phyloP scores from a whole-genome alignment of 2,329 filamentous ascomycete genomes.

The Leptographium lundbergii region DNA sequence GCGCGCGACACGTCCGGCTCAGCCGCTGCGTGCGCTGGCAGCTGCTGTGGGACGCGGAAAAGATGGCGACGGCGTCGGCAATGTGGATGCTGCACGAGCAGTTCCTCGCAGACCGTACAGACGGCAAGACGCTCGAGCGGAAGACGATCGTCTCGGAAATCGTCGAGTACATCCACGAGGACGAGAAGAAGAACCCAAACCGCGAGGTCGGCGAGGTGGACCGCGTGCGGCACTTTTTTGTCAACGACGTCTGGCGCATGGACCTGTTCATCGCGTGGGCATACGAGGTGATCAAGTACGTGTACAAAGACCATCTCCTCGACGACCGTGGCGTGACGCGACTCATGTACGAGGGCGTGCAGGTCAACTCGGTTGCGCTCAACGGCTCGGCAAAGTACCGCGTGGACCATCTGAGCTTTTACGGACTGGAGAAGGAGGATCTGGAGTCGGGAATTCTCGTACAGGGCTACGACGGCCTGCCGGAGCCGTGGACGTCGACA shows the following conservation, averaged over 20 bases:
- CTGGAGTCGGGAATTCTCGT: conserved; percentile 52
- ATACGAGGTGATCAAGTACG: conserved; percentile 60
- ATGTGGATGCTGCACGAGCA: conserved; percentile 74
- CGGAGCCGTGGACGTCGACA: conserved; percentile 78
- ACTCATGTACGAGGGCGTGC: conserved; percentile 54
- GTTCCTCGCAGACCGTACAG: conserved; percentile 44
- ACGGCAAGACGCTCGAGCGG: conserved; percentile 36
- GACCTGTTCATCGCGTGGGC: conserved; percentile 70
- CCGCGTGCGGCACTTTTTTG: conserved; percentile 74
- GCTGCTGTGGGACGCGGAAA: conserved; percentile 82
- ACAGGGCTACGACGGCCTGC: conserved; percentile 53
- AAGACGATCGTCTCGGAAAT: conserved; percentile 63
- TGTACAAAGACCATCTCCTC: conserved; percentile 49
- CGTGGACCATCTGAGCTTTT: conserved; percentile 51
- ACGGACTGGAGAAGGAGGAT: conserved; percentile 58
- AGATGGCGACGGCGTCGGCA: conserved; percentile 64
- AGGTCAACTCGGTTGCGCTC: conserved; percentile 56
- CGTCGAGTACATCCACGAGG: conserved; percentile 62
- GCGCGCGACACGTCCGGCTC: conserved; percentile 51
- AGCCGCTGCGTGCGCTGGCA: conserved; percentile 61
- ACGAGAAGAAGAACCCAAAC: conserved; percentile 58
- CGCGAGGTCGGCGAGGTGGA: conserved; percentile 60
- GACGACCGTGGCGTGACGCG: conserved; percentile 41
- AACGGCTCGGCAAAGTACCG: conserved; percentile 59
- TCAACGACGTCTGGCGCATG: conserved; percentile 59